Percentiles rank a stretch among this genome's conserved stretches.
phyloP scores from a whole-genome alignment of 2,329 filamentous ascomycete genomes.

The Ustulina deusta region DNA sequence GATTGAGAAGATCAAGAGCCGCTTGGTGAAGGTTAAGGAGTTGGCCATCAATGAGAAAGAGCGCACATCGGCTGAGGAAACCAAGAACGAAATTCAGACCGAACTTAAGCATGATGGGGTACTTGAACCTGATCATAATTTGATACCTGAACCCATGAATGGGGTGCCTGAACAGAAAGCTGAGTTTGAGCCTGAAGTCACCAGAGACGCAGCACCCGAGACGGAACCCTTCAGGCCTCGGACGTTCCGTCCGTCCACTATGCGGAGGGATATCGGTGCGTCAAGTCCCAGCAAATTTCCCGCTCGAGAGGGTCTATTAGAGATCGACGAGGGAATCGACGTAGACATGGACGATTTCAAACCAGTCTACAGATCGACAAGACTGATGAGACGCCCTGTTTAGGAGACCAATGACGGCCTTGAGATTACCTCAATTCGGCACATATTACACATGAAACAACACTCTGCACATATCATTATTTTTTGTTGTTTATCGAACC shows the following conservation, averaged over 20 bases:
- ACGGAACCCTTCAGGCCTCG: slow-evolving; percentile 56
- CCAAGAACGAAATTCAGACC: slow-evolving; percentile 38
- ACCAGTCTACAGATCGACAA: slow-evolving; percentile 44
- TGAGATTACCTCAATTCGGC: slow-evolving; percentile 1
- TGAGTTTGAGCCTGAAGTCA: slow-evolving; percentile 12
- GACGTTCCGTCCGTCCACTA: slow-evolving; percentile 65
- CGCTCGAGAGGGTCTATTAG: slow-evolving; percentile 40
- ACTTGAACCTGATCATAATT: slow-evolving; percentile 7
- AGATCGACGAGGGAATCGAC: slow-evolving; percentile 52
- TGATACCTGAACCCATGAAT: neutral
- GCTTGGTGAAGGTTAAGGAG: slow-evolving; percentile 72
- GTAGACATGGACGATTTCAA: slow-evolving; percentile 49
- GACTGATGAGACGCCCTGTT: slow-evolving; percentile 41
- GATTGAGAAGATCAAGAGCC: slow-evolving; percentile 74
- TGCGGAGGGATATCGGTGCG: slow-evolving; percentile 60
- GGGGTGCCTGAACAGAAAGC: slow-evolving; percentile 14
- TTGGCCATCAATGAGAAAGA: slow-evolving; percentile 71
- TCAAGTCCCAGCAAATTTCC: slow-evolving; percentile 44
- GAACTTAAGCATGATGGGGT: neutral
- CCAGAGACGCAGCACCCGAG: neutral
- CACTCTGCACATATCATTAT: slow-evolving; percentile 30
- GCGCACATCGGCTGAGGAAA: slow-evolving; percentile 65
- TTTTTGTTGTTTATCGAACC: slow-evolving; percentile 39
- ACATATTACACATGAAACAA: slow-evolving; percentile 27
- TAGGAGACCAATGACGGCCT: slow-evolving; percentile 32